Conservation (phyloP, 2,329 filamentous ascomycete genomes). For the Emydomyces testavorans region DNA sequence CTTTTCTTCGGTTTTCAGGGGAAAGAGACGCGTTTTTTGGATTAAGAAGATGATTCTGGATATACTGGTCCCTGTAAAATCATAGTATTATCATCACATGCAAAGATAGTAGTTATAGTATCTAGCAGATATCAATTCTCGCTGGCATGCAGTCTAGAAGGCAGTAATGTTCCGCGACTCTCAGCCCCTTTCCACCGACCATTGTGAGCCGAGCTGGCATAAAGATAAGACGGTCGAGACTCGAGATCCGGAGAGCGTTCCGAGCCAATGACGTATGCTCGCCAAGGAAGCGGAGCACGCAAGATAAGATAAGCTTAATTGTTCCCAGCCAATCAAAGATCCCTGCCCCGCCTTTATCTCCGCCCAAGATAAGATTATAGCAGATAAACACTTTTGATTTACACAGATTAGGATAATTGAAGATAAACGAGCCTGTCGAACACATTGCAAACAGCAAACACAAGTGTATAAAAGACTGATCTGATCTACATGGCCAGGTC, state of each 20-base stretch:
- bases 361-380: background rate
- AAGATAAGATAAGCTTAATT: conserved; percentile 4
- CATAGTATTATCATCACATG: no score
- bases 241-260: background rate
- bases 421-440: background rate
- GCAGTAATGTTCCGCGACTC: no score
- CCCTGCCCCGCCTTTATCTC: background rate
- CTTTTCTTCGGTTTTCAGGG: no score
- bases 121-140: no score
- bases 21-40: no score
- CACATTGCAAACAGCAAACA: background rate
- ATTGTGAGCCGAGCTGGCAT: no score
- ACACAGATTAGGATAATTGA: background rate
- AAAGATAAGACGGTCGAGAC: background rate
- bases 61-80: no score
- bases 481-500: background rate
- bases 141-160: no score
- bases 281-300: background rate
- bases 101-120: no score
- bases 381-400: background rate
- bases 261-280: background rate
- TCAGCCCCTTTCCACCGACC: no score
- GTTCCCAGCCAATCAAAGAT: conserved; percentile 1
- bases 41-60: no score
- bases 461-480: background rate